phyloP scores from a whole-genome alignment of 768 basidiomycete species.

The Leccinum boreale region DNA sequence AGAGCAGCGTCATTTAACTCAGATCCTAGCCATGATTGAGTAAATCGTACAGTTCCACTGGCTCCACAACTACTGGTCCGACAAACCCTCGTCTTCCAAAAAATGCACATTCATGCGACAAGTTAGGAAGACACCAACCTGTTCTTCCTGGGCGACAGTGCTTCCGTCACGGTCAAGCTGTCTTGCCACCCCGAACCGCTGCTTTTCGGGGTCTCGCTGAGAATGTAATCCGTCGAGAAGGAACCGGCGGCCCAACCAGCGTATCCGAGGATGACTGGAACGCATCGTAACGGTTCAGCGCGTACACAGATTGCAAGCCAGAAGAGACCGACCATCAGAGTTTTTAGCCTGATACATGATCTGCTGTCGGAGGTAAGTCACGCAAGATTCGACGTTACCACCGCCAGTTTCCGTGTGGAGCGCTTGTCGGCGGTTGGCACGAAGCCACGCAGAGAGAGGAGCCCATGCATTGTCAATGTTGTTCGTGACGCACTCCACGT shows the following conservation, averaged over 20 bases:
- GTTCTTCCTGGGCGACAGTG: constrained; percentile 16
- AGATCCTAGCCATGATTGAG: not conserved
- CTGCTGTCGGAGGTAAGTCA: constrained; percentile 43
- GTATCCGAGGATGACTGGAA: constrained; percentile 39
- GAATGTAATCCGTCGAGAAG: constrained; percentile 38
- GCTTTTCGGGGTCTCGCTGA: constrained; percentile 33
- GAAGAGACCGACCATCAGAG: constrained; percentile 38
- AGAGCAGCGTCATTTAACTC: not conserved
- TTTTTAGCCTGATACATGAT: constrained; percentile 44
- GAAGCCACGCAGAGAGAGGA: constrained; percentile 47
- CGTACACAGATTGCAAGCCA: constrained; percentile 24
- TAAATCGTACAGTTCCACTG: too few relatives aligned
- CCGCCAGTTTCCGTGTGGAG: constrained; percentile 63
- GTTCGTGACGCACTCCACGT: constrained; percentile 46
- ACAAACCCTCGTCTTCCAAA: too few relatives aligned
- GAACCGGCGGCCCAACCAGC: constrained; percentile 57
- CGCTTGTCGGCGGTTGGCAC: constrained; percentile 48
- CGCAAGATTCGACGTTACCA: constrained; percentile 48
- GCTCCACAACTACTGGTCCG: not conserved
- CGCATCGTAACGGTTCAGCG: not conserved
- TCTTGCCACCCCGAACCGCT: constrained; percentile 36
- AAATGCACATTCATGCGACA: not conserved
- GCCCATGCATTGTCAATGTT: constrained; percentile 47
- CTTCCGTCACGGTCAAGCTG: constrained; percentile 35
- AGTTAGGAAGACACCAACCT: not conserved